These are phyloP conservation scores for Alternaria sp. DNA, from an alignment of 2,329 filamentous ascomycete genomes.

Conservation along the genomic window DNA sequence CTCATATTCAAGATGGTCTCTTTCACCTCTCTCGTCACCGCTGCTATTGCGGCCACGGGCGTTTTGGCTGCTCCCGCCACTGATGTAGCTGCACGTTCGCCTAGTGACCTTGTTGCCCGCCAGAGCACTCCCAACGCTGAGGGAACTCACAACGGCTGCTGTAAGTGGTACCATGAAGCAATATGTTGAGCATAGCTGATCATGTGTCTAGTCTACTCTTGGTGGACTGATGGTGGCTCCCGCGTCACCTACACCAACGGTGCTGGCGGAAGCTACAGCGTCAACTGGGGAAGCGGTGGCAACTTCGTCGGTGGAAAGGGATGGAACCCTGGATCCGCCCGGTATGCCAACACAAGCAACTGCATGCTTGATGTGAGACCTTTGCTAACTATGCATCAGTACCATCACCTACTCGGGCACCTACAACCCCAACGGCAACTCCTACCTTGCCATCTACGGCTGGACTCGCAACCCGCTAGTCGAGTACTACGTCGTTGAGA, in stretches of 20 bases:
- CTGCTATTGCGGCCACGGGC: constrained; percentile 31
- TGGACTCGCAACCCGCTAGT: constrained; percentile 62
- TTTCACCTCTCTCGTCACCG: constrained; percentile 36
- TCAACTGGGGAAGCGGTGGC: constrained; percentile 58
- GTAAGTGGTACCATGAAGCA: constrained; percentile 20
- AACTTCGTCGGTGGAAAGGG: constrained; percentile 66
- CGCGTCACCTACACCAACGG: constrained; percentile 63
- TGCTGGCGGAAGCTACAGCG: constrained; percentile 57
- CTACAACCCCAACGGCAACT: constrained; percentile 44
- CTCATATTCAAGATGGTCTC: constrained; percentile 34
- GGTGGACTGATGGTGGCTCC: constrained; percentile 63
- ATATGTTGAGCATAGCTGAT: background rate
- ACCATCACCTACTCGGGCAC: constrained; percentile 44
- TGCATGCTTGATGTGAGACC: background rate
- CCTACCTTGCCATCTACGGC: constrained; percentile 64
- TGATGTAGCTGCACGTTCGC: constrained; percentile 48
- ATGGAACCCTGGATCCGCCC: constrained; percentile 60
- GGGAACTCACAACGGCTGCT: constrained; percentile 64
- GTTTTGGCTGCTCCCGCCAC: constrained; percentile 37
- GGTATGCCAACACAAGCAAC: constrained; percentile 48
- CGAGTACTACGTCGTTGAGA: constrained; percentile 61
- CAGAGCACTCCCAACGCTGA: constrained; percentile 55
- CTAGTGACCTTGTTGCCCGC: constrained; percentile 33
- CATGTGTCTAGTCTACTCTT: constrained; percentile 54
- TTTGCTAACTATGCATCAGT: constrained; percentile 11